Conservation (phyloP, 2,329 filamentous ascomycete genomes). For the Fusarium nygamai region DNA sequence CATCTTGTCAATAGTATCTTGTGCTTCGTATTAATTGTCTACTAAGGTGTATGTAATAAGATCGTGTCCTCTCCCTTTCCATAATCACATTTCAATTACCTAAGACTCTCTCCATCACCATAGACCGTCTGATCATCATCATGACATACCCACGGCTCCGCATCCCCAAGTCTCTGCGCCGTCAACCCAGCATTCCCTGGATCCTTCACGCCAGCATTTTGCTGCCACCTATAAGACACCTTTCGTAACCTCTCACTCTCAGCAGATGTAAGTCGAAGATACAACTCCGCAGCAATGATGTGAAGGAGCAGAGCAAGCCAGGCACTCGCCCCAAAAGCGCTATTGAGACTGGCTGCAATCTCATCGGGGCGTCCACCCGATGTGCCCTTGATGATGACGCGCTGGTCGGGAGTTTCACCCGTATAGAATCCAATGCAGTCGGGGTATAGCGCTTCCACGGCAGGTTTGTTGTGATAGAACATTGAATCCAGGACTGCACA, state of each 20-base stretch:
- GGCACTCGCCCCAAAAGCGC: conserved; percentile 61
- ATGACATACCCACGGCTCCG: conserved; percentile 26
- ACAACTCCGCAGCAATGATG: conserved; percentile 56
- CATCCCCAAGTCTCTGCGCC: conserved; percentile 37
- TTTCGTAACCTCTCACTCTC: conserved; percentile 63
- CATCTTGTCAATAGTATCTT: background rate
- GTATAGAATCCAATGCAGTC: conserved; percentile 54
- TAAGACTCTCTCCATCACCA: background rate
- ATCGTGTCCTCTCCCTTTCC: background rate
- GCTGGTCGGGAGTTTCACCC: conserved; percentile 17
- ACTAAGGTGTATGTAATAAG: too few relatives aligned
- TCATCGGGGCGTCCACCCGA: conserved; percentile 43
- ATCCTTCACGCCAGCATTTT: conserved; percentile 62
- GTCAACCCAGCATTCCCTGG: conserved; percentile 60
- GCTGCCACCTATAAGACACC: conserved; percentile 66
- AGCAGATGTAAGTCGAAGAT: conserved; percentile 62
- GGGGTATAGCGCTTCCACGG: conserved; percentile 53
- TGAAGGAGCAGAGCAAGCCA: conserved; percentile 66
- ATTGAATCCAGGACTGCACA: conserved; percentile 62
- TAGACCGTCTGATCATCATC: background rate
- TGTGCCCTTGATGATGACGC: conserved; percentile 45
- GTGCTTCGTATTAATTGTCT: background rate
- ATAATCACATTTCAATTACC: background rate
- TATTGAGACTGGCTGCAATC: conserved; percentile 55
- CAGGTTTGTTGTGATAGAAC: conserved; percentile 40